These are phyloP conservation scores for Allium cepa DNA, from an alignment of 106 monocot species.

Conservation along the genomic window DNA sequence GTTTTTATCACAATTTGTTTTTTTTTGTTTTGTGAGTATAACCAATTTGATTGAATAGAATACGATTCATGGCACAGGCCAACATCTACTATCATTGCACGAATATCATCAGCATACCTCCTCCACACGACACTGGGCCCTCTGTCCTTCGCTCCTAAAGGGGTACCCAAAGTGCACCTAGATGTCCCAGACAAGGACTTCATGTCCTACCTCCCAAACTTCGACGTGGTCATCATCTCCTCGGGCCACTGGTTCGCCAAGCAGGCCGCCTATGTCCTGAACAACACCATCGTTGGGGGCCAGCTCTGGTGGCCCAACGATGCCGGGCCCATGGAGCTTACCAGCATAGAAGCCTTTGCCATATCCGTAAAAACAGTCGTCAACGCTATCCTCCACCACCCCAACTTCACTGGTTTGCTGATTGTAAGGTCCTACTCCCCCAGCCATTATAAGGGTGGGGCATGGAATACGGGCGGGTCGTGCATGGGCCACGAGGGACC, in stretches of 20 bases:
- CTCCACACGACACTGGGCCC: slow-evolving; percentile 29
- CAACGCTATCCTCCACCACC: slow-evolving; percentile 38
- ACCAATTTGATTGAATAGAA: no score
- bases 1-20: no score
- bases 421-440: slow-evolving; percentile 65
- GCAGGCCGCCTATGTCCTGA: slow-evolving; percentile 51
- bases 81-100: slow-evolving; percentile 37
- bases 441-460: slow-evolving; percentile 64
- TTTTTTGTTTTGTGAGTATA: no score
- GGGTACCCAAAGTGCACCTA: slow-evolving; percentile 50
- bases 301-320: slow-evolving; percentile 62
- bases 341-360: slow-evolving; percentile 47
- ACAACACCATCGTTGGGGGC: slow-evolving; percentile 47
- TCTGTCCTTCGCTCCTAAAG: slow-evolving; percentile 25
- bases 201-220: slow-evolving; percentile 55
- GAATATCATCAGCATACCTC: slow-evolving; percentile 85
- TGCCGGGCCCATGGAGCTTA: slow-evolving; percentile 25
- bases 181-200: slow-evolving; percentile 53
- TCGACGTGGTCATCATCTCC: slow-evolving; percentile 64
- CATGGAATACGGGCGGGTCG: slow-evolving; percentile 82
- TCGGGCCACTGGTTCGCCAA: slow-evolving; percentile 93
- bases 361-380: slow-evolving; percentile 60
- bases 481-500: slow-evolving; percentile 67
- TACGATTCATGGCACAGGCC: background rate
- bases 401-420: slow-evolving; percentile 61